A percentile compares a stretch with the other conserved stretches of the same genome.
These are phyloP conservation scores for Trebouxiophyceae sp. DNA, from an alignment of 163 green algal genomes.

Conservation along the genomic window DNA sequence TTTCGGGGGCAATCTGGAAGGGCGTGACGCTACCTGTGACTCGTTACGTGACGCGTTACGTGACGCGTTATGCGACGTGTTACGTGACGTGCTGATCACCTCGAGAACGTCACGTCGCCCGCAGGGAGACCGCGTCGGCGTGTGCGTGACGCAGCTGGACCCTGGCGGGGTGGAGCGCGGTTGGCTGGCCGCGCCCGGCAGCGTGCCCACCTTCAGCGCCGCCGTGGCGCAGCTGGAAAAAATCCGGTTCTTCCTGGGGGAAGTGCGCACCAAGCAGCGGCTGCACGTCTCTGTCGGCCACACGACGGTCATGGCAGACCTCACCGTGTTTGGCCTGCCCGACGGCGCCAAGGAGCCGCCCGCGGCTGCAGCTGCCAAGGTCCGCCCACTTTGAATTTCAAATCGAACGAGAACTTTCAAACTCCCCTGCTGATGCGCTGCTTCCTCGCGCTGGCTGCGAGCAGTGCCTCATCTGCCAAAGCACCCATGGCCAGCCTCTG, in stretches of 20 bases:
- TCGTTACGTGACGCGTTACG: too few species aligned
- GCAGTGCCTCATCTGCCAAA: neutral
- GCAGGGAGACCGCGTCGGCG: conserved; percentile 66
- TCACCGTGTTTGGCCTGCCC: conserved; percentile 65
- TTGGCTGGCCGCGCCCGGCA: conserved; percentile 49
- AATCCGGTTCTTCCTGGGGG: conserved; percentile 69
- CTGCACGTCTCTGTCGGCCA: conserved; percentile 85
- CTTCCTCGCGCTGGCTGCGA: too few species aligned
- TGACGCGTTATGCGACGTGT: too few species aligned
- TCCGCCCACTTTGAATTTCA: too few species aligned
- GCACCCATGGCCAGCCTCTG: too few species aligned
- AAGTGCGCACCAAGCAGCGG: conserved; percentile 41
- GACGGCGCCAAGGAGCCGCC: conserved; percentile 20
- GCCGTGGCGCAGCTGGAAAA: conserved; percentile 67
- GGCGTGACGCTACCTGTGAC: too few species aligned
- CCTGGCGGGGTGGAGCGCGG: conserved; percentile 69
- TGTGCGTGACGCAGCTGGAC: conserved; percentile 87
- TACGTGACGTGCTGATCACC: too few species aligned
- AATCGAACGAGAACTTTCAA: too few species aligned
- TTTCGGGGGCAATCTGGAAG: too few species aligned
- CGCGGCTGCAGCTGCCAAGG: neutral
- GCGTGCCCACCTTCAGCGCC: conserved; percentile 61
- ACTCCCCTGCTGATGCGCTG: too few species aligned
- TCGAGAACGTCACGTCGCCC: too few species aligned
- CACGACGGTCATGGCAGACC: conserved; percentile 69